Evolutionary conservation across 169 alveolate species (phyloP).

Genomic region (Plasmodium sp.): DNA sequence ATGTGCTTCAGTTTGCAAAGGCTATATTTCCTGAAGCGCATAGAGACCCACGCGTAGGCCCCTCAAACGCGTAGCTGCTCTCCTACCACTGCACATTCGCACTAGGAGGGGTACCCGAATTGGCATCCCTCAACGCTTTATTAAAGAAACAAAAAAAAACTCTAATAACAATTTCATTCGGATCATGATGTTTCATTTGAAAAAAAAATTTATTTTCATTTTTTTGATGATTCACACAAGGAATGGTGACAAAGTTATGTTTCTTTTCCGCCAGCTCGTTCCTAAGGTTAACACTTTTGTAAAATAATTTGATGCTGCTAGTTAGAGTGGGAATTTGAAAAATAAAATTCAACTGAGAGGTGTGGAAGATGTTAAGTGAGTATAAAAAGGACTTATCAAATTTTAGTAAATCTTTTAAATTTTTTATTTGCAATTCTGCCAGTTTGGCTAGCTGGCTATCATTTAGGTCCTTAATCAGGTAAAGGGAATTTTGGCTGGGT

Average conservation of each 20-base stretch:
- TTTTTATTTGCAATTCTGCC: constrained; percentile 20
- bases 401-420: constrained; percentile 37
- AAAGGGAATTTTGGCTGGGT: constrained; percentile 48
- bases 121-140: neutral
- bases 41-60: neutral
- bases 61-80: neutral
- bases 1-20: neutral
- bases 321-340: constrained; percentile 21
- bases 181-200: constrained; percentile 20
- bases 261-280: neutral
- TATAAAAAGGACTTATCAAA: constrained; percentile 32
- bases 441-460: constrained; percentile 28
- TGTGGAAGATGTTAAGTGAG: constrained; percentile 46
- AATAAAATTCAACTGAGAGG: constrained; percentile 34
- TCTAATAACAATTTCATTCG: constrained; percentile 32
- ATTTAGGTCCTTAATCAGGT: constrained; percentile 25
- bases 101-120: neutral
- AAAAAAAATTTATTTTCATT: constrained; percentile 41
- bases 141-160: constrained; percentile 22
- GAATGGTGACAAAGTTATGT: neutral
- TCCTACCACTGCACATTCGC: constrained; percentile 41
- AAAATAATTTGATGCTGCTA: constrained; percentile 23
- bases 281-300: neutral
- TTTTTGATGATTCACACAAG: neutral
- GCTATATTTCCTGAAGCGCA: neutral